Evolutionary conservation across 106 monocot genomes (phyloP), one percentile per base, ranked within the genome.

Genomic region (Acorus calamus): DNA sequence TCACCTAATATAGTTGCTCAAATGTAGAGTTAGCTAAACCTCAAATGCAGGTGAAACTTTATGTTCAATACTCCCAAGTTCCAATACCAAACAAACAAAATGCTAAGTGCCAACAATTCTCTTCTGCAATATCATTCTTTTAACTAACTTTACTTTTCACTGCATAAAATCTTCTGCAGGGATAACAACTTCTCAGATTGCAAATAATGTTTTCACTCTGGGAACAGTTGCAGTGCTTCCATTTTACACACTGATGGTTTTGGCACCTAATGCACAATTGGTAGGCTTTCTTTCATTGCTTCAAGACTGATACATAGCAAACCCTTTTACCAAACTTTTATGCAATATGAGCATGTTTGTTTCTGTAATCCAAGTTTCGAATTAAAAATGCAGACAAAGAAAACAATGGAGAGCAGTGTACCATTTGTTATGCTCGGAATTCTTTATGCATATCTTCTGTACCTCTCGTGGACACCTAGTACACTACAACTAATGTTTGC

Each of bases 191-290:
- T 75, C 91, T 13, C 83, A 98, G 63, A 79, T 91, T 68, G 96
- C 96, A 28, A 75, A 72, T 65, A 71, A 49, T 78, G 94, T 89
- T 66, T 98, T 94, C 73, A 94, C 89, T 44, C 75, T 66, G 69
- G 91, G 88, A 74, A 98, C 96, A 4, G 57, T 92, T 72, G 87
- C 85, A 45, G 96, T 98, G 28, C 87, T 98, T 73, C 96, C 96
- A 13, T 98, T 98, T 73, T 98, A 98, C 59, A 75, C 83, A 28
- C 73, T 98, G 14, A 98, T 98, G 96, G 77, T 98, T 83, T 44
- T 88, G 49, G 92, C 88, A 14, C 96, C 91, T 47, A 87, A 88
- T 58, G 56, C 96, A 52, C 47, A 79, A 65, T 42, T 98, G 57
- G 96, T 98, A 71, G 55, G 73, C 72, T 9, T 49, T 9, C 4